These are phyloP conservation scores for Trichoderma guizhouense DNA, from an alignment of 2,329 filamentous ascomycete species.

Conservation along the genomic window DNA sequence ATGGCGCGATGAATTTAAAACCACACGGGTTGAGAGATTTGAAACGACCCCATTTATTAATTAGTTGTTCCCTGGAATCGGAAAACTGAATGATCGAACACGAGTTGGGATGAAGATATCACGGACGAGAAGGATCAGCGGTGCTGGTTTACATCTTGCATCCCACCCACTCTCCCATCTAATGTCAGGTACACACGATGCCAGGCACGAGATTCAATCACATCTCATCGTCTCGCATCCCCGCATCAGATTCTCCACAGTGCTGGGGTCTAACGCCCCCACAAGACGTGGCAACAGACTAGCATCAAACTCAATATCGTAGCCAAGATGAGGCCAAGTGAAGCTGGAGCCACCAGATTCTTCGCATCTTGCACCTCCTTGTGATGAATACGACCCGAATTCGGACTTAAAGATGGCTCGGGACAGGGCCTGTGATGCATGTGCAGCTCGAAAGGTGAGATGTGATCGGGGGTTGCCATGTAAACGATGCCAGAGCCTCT, in stretches of 20 bases:
- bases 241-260: conserved; percentile 3
- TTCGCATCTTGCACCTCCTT: background rate
- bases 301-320: conserved; percentile 2
- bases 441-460: conserved; percentile 7
- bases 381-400: background rate
- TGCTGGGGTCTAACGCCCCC: background rate
- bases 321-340: background rate
- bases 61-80: background rate
- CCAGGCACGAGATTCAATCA: background rate
- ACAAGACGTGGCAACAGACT: background rate
- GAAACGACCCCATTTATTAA: background rate
- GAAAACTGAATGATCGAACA: background rate
- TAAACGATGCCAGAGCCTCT: conserved; percentile 3
- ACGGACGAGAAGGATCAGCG: background rate
- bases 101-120: no score
- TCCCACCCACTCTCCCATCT: background rate
- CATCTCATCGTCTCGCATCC: background rate
- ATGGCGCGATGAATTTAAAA: conserved; percentile 1
- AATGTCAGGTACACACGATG: background rate
- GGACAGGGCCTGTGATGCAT: conserved; percentile 4
- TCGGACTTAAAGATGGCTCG: background rate
- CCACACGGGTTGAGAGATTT: background rate
- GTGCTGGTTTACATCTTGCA: background rate
- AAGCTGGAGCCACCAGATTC: background rate
- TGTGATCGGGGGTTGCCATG: conserved; percentile 13